Conservation (phyloP, 306 rosid genomes). For the Pachyrhizus erosus region DNA sequence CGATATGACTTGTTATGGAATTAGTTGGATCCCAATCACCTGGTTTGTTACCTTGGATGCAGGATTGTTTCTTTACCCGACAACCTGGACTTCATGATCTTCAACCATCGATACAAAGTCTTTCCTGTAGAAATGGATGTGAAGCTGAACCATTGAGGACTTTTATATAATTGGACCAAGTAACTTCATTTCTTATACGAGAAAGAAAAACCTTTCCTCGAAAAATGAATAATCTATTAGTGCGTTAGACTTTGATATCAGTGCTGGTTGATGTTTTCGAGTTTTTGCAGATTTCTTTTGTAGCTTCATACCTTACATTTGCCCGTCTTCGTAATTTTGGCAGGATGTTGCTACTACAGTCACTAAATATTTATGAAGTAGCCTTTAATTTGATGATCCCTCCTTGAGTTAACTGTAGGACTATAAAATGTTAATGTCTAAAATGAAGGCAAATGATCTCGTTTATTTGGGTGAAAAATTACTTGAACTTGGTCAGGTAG, state of each 20-base stretch:
- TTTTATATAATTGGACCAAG: constrained; percentile 4
- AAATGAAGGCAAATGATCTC: too few species aligned
- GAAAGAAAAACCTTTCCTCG: constrained; percentile 20
- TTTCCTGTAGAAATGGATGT: constrained; percentile 57
- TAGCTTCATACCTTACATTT: constrained; percentile 23
- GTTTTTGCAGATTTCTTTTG: constrained; percentile 32
- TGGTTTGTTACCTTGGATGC: constrained; percentile 46
- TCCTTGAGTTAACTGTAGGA: too few species aligned
- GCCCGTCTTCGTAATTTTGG: constrained; percentile 35
- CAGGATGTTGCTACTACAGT: background rate
- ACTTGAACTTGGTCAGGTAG: constrained; percentile 16
- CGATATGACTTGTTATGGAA: background rate
- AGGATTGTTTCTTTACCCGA: constrained; percentile 82
- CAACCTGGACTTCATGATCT: constrained; percentile 83
- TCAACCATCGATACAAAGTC: constrained; percentile 85
- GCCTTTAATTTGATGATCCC: too few species aligned
- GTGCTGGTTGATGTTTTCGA: constrained; percentile 30
- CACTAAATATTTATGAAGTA: too few species aligned
- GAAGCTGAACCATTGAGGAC: constrained; percentile 62
- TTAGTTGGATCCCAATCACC: constrained; percentile 30
- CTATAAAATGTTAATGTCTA: too few species aligned
- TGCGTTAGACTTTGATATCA: constrained; percentile 22
- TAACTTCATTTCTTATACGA: constrained; percentile 7
- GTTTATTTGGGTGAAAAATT: background rate
- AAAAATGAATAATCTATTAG: constrained; percentile 1